Evolutionary conservation across 2,329 filamentous ascomycete species (phyloP), one percentile per base, ranked within the genome.

Genomic region (Podosphaera xanthii): DNA sequence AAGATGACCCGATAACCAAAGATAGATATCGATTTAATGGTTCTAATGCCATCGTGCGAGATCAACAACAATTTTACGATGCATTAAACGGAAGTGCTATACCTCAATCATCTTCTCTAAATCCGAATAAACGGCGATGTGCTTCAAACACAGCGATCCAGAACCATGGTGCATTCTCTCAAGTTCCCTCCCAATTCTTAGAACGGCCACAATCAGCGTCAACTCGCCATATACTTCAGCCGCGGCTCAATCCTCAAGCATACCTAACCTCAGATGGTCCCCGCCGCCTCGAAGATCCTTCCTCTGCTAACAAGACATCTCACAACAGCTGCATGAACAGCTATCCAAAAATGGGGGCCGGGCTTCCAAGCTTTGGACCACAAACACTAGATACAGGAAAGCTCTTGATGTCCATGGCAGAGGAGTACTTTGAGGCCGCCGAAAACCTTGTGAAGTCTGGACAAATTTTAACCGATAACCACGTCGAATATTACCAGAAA

Each of bases 391-490:
- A 69, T 56, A 61, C 58, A 31, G 62, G 64, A 9, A 64, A 59
- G 52, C 63, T 89, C 7, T 73, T 90, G 60, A 73, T 87, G 6
- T 78, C 78, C n/a, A 75, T 88, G 12, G 84, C 85, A 2, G 85
- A 91, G 65, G 85, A 91, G 63, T 88, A 86, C 65, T 80, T 90
- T 58, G 72, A 73, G 34, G 82, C 81, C 58, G 86, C 86, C 14
- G 79, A 83, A 61, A 70, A 70, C 1, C 74, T 80, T 60, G 76
- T 76, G 0, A 71, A 75, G 2, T 70, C 81, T 2, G 75, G 77
- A 22, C 71, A 72, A 22, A 72, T 75, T 2, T 74, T 77, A 58
- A 74, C 77, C 59, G 70, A 77, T 34, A 57, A 61, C n/a, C 63
- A 76, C 46, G 68, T 86, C 7, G 74, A 79, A n/a, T 75, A 82